A percentile compares a stretch with the other conserved stretches of the same genome.
Conservation (phyloP, 2,329 filamentous ascomycete genomes). For the Thelonectria blattea region DNA sequence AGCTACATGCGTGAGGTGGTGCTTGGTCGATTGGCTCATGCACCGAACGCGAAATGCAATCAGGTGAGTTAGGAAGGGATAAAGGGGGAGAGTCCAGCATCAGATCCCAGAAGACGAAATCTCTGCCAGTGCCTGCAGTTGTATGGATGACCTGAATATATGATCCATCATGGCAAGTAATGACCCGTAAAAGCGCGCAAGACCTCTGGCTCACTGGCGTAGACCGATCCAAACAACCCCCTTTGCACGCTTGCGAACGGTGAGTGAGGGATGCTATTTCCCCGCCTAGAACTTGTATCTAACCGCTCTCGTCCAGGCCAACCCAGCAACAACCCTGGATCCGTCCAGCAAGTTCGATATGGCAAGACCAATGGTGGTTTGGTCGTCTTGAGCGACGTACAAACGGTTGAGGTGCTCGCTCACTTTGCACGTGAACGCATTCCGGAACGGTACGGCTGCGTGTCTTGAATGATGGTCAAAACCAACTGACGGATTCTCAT, state of each 20-base stretch:
- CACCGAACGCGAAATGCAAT: neutral
- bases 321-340: conserved; percentile 33
- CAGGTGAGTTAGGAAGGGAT: no score
- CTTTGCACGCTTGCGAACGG: conserved; percentile 26
- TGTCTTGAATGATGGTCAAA: neutral
- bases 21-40: neutral
- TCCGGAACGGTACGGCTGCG: conserved; percentile 52
- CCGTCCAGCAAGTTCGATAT: conserved; percentile 33
- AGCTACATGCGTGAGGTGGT: neutral
- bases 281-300: neutral
- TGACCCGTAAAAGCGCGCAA: neutral
- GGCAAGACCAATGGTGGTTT: conserved; percentile 45
- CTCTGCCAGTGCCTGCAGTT: no score
- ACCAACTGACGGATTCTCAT: neutral
- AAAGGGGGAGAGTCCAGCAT: neutral
- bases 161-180: no score
- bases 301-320: conserved; percentile 21
- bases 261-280: neutral
- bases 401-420: conserved; percentile 60
- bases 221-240: conserved; percentile 1
- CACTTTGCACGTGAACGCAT: conserved; percentile 66
- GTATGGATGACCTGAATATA: neutral
- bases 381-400: conserved; percentile 56
- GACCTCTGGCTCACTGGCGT: neutral
- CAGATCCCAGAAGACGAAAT: neutral